Evolutionary conservation across 345 rosid genomes (phyloP).

Genomic region (Carallia pectinifolia): DNA sequence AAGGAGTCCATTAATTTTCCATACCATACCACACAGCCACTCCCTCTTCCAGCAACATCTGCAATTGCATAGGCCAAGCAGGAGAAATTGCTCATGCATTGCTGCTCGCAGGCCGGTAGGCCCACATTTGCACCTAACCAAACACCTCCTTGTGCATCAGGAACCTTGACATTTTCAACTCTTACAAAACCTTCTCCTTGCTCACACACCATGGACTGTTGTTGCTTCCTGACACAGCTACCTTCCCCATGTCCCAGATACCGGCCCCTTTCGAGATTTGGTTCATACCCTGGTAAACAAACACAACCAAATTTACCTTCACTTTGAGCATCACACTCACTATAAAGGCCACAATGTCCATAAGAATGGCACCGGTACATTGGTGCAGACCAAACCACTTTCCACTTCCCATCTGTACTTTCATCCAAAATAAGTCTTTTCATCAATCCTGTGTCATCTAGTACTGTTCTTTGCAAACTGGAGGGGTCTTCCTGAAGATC

Average conservation of each 20-base stretch:
- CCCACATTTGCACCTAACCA: constrained; percentile 39
- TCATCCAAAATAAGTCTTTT: not conserved
- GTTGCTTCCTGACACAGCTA: constrained; percentile 47
- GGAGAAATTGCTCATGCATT: constrained; percentile 49
- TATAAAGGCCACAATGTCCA: constrained; percentile 39
- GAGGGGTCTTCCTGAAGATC: not conserved
- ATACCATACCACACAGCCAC: constrained; percentile 59
- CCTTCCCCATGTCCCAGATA: constrained; percentile 40
- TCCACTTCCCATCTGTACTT: constrained; percentile 34
- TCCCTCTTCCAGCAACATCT: constrained; percentile 31
- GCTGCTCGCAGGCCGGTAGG: constrained; percentile 34
- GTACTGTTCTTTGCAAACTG: not conserved
- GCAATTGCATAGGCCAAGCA: constrained; percentile 60
- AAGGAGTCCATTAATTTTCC: constrained; percentile 44
- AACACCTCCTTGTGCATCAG: constrained; percentile 40
- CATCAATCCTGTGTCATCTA: constrained; percentile 2
- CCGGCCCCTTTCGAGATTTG: constrained; percentile 48
- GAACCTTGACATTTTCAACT: constrained; percentile 25
- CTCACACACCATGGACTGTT: not conserved
- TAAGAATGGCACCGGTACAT: constrained; percentile 53
- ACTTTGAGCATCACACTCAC: not conserved
- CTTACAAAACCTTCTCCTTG: constrained; percentile 53
- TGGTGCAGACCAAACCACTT: constrained; percentile 28
- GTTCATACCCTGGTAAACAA: constrained; percentile 70
- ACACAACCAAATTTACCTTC: constrained; percentile 28